phyloP scores from a whole-genome alignment of 2,329 filamentous ascomycete genomes.

The Coleophoma crateriformis region DNA sequence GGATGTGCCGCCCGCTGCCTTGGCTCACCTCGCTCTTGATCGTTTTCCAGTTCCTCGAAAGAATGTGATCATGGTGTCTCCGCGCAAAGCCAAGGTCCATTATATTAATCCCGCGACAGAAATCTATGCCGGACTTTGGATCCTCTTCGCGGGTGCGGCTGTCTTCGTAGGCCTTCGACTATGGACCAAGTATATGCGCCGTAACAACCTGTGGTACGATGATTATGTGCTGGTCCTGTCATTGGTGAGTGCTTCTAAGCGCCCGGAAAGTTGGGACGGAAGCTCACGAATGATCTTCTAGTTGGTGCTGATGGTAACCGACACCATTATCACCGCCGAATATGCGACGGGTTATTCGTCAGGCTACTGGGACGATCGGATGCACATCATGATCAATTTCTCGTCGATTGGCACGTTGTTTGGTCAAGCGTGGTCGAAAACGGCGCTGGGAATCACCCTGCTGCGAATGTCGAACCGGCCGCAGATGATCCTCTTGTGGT shows the following conservation, averaged over 20 bases:
- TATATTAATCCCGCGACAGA: conserved; percentile 12
- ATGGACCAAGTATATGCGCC: conserved; percentile 10
- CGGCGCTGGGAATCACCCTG: conserved; percentile 26
- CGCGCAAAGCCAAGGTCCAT: conserved; percentile 5
- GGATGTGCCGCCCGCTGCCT: background rate
- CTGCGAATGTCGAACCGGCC: conserved; percentile 37
- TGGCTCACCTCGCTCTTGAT: background rate
- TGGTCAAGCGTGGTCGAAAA: conserved; percentile 31
- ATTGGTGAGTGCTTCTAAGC: conserved; percentile 8
- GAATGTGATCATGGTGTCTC: conserved; percentile 9
- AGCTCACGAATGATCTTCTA: conserved; percentile 11
- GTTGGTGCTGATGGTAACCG: conserved; percentile 37
- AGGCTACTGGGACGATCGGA: conserved; percentile 42
- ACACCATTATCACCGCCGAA: conserved; percentile 38
- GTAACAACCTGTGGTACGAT: conserved; percentile 15
- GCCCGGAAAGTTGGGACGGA: background rate
- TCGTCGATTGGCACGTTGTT: conserved; percentile 22
- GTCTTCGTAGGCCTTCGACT: conserved; percentile 11
- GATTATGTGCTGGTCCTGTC: conserved; percentile 13
- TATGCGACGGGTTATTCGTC: conserved; percentile 43
- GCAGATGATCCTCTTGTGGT: conserved; percentile 39
- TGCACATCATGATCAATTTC: conserved; percentile 45
- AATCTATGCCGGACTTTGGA: conserved; percentile 13
- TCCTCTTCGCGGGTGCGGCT: conserved; percentile 10
- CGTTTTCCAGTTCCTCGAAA: background rate